Evolutionary conservation across 2,329 filamentous ascomycete species (phyloP), one percentile per base, ranked within the genome.

Genomic region (Penicillium sp.): DNA sequence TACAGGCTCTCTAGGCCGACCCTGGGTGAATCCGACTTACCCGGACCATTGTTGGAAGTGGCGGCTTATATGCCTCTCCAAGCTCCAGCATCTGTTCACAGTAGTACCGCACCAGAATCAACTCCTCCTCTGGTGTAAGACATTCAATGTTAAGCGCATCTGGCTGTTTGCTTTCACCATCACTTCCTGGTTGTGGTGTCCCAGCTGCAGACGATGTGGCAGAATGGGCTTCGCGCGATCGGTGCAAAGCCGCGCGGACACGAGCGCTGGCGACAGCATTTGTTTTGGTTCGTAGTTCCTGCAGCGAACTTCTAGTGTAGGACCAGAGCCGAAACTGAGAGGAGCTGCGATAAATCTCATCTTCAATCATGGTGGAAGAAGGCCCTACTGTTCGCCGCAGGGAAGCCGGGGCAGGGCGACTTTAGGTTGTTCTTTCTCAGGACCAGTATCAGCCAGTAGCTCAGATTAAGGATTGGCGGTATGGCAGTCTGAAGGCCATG

Each of bases 271-370:
- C 93, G 34, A 87, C 76, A 7, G 77, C 70, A 68, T 96, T 96
- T 20, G 90, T 95, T 51, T 84, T 84, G 28, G 76, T 71, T 42
- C 93, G 86, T 16, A 91, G 77, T 2, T 82, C 76, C 33, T 77
- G 74, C 3, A 98, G 79, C 26, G 83, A 80, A 3, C 80, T 68
- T 2, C 83, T 79, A 0, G 88, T 87, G 68, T 91, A 97, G 8
- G 90, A 95, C 93, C 93, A 98, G 43, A 94, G 76, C 29, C 86
- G 81, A 63, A 82, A 97, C 67, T 98, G 93, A 32, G 87, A 91
- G 0, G 91, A 94, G 36, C 86, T 79, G 20, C 88, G 83, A 69
- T 97, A 98, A 39, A 90, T 77, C 53, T 87, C 86, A 68, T 98
- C 93, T 76, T 98, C 93, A 47, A 81, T 86, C 80, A 94, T 87